Evolutionary conservation across 2,329 filamentous ascomycete species (phyloP), one percentile per base, ranked within the genome.

Genomic region (Diplodia mutila): DNA sequence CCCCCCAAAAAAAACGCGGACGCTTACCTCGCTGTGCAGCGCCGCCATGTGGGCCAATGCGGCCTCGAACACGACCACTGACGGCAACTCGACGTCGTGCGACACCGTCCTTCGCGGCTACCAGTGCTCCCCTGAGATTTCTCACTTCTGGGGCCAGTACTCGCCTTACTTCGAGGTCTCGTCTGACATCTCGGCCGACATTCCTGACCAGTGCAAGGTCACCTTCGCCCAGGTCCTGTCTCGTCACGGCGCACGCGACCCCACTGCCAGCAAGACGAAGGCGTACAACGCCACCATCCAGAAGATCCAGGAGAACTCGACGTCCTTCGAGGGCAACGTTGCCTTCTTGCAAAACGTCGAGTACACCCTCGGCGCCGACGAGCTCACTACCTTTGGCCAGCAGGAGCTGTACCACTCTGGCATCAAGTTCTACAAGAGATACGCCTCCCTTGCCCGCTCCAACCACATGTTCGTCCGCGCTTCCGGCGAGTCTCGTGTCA

Each of bases 131-230:
- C 78, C 85, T 4, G 76, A 85, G 37, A 84, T 90, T 53, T 87
- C 88, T 1, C 90, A 88, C 71, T 85, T 83, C 66, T 97, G 93
- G 92, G 94, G 93, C 67, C 93, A 94, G 77, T 97, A 97, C 78
- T 91, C 92, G 21, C 92, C 93, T 1, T 96, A 89, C 80, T 97
- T 91, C 79, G 85, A 89, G 0, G 89, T 94, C 0, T 85, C 89
- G 7, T 93, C 90, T 1, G 82, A 86, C 2, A 86, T 92, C 61
- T 82, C 87, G 18, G 72, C 84, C 7, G 81, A 82, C 8, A 80
- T 90, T 0, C 93, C 93, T 0, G 71, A 81, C 0, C 83, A 82
- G n/a, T 97, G 94, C 79, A 81, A 86, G 14, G 81, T 94, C 72
- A 94, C 89, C 2, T 94, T 97, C 78, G 94, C 86, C 1, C 91